Base-by-base conservation (phyloP, 805 yeast species). In the Lipomyces starkeyi region DNA sequence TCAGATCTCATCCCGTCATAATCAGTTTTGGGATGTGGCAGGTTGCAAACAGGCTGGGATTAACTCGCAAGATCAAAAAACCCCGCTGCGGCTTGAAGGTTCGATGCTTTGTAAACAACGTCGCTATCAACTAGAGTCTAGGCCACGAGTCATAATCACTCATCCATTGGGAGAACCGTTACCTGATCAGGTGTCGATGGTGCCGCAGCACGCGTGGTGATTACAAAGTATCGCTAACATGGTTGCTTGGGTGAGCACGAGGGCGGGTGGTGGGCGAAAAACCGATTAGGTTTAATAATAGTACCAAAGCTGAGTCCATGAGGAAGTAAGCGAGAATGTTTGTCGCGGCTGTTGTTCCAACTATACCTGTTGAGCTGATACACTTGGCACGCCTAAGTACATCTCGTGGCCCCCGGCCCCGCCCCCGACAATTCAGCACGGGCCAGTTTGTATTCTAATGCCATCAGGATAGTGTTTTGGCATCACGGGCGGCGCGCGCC, bases 71-170 rank as follows among this genome's bases (percentile, higher is more conserved):
- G 22, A 17, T 17, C 49, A 14, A 17, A 40, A 4, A 8, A 9
- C 40, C 14, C 40, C 11, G 40, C 17, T 43, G 49, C 22, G 49
- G 49, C 49, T 17, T 43, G 49, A 43, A 43, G 49, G 14, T 43
- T n/a, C 20, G 22, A n/a, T 43, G 20, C 22, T 4, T 3, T 17
- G 11, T 17, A 43, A 8, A 43, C 49, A 43, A 13, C 14, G 49
- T 17, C 8, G 49, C 49, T 43, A 43, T 43, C 49, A 43, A 17
- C 20, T 2, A 27, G 29, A 27, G 29, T 27, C 29, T 4, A 27
- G 22, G n/a, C 49, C 22, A 43, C 49, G 49, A 43, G 20, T 43
- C 49, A 43, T 43, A 43, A 43, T 43, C 49, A 43, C 49, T 29
- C 32, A 43, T 17, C 49, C 49, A 43, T n/a, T 43, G 3, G 9